Evolutionary conservation across 371 early-diverging fungal species (phyloP), one percentile per base, ranked within the genome.

Genomic region (Mortierella polycephala): DNA sequence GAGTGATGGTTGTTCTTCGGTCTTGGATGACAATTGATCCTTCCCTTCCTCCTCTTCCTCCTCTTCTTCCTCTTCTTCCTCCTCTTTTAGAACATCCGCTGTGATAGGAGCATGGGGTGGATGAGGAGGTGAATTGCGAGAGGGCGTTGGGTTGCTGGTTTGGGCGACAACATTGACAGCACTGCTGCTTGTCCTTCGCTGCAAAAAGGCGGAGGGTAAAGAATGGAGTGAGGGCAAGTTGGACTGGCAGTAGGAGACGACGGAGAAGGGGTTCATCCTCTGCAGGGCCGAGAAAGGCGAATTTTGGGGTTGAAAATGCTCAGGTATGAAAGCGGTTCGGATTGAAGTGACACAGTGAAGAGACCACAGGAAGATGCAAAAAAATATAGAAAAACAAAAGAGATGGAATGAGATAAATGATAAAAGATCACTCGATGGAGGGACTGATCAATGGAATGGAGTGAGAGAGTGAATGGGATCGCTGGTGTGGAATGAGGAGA

Each of bases 211-310:
- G 2, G 74, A 65, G 23, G 69, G 60, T 21, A 69, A 11, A 8
- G 70, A 67, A 7, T 57, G 60, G 45, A 73, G 59, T 21, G 72
- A 62, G 20, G 67, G 66, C 40, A 67, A 60, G 40, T 67, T 74
- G 45, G 55, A 50, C 39, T 61, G 66, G 52, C 56, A 60, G 41
- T 72, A 57, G 40, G 69, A 64, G 9, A 75, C 66, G 21, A 69
- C 70, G 49, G 71, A 62, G 57, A 75, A 75, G 14, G 75, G 70
- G 57, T 67, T 66, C 71, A 75, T 75, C 30, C 30, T 30, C 30
- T 30, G 30, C 30, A 30, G 30, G 30, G 30, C 30, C 30, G 30
- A 30, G 30, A 30, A 30, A 30, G 30, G 30, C 30, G 30, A 30
- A 30, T 30, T 30, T 30, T 30, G 30, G 30, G 30, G 30, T 30